Evolutionary conservation across 1,284 basidiomycete genomes (phyloP).

Genomic region (Ceratobasidium papillatum): DNA sequence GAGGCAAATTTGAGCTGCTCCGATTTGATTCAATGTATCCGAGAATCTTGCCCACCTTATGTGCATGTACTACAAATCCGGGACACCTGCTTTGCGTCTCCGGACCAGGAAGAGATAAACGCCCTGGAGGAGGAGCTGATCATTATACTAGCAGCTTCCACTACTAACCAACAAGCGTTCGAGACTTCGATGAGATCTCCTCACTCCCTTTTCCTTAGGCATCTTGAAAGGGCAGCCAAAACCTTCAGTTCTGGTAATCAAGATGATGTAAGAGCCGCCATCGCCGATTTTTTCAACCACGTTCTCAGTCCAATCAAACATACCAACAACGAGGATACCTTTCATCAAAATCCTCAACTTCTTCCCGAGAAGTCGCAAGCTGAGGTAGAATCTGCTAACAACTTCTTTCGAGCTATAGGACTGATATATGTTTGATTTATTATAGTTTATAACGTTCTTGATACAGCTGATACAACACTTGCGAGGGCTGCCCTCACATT

Average conservation of each 20-base stretch:
- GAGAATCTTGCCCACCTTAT: neutral
- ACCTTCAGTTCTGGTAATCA: too few relatives aligned
- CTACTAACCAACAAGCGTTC: neutral
- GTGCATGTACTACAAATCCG: conserved; percentile 1
- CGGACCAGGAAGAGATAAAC: neutral
- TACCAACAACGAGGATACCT: neutral
- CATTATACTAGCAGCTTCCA: conserved; percentile 4
- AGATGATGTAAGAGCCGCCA: neutral
- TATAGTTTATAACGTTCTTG: neutral
- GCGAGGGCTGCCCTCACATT: neutral
- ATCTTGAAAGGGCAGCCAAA: neutral
- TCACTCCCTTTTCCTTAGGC: neutral
- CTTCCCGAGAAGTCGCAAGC: neutral
- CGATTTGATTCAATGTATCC: neutral
- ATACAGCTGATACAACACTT: neutral
- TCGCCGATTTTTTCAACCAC: neutral
- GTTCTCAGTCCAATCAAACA: neutral
- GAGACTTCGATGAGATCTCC: neutral
- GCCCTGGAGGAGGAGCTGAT: neutral
- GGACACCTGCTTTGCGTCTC: conserved; percentile 3
- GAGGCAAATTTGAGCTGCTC: neutral
- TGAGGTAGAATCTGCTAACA: neutral
- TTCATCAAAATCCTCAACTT: neutral
- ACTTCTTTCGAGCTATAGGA: too few relatives aligned
- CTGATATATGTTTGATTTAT: neutral